Percentiles rank a stretch among this genome's conserved stretches.
Conservation (phyloP, 352 stramenopile species). For the Phytophthora pistaciae region DNA sequence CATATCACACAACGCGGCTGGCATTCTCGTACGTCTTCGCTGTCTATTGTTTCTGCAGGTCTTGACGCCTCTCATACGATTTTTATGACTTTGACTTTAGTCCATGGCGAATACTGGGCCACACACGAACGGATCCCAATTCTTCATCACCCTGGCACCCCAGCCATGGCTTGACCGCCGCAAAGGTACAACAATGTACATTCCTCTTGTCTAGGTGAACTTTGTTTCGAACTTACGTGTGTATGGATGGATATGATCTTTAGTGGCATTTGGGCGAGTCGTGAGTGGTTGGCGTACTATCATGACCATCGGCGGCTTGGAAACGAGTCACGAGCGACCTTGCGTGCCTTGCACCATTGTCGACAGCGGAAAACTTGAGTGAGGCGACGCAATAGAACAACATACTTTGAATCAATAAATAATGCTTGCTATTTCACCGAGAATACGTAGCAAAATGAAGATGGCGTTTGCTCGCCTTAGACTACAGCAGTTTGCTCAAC, state of each 20-base stretch:
- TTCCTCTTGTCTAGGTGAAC: not conserved
- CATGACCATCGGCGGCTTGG: slow-evolving; percentile 54
- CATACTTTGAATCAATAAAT: slow-evolving; percentile 38
- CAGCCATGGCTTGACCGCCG: slow-evolving; percentile 74
- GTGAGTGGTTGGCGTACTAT: slow-evolving; percentile 71
- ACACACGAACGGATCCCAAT: slow-evolving; percentile 99
- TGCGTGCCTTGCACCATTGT: slow-evolving; percentile 72
- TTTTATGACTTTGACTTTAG: slow-evolving; percentile 24
- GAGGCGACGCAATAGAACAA: not conserved
- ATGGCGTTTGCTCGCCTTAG: slow-evolving; percentile 10
- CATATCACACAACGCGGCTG: slow-evolving; percentile 66
- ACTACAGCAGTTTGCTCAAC: slow-evolving; percentile 37
- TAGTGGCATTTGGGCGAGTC: slow-evolving; percentile 82
- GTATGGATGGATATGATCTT: slow-evolving; percentile 3
- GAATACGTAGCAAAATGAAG: slow-evolving; percentile 2
- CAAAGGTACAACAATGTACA: slow-evolving; percentile 48
- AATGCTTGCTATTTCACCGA: slow-evolving; percentile 25
- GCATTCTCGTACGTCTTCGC: slow-evolving; percentile 62
- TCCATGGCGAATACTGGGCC: slow-evolving; percentile 97
- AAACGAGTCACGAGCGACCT: slow-evolving; percentile 66
- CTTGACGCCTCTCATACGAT: not conserved
- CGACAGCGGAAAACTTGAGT: slow-evolving; percentile 70
- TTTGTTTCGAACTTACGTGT: not conserved
- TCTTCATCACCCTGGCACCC: slow-evolving; percentile 97
- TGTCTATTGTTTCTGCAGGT: not conserved